Evolutionary conservation across 2,329 filamentous ascomycete species (phyloP).

Genomic region (Fusarium incarnatum): DNA sequence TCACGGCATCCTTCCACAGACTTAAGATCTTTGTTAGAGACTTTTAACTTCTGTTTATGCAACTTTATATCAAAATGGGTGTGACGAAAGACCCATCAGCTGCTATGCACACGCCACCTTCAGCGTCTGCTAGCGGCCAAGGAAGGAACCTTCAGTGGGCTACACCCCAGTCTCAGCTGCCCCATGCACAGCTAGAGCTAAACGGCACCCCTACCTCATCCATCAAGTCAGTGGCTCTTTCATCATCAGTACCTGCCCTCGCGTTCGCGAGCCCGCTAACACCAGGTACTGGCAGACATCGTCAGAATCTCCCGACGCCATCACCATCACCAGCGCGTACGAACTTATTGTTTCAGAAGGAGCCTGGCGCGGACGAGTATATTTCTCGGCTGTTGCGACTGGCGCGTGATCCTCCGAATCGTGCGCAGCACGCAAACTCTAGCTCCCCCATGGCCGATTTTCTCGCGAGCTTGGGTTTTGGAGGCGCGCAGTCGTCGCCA

Average conservation of each 20-base stretch:
- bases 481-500: slow-evolving; percentile 37
- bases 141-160: neutral
- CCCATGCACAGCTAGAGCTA: neutral
- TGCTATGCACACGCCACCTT: slow-evolving; percentile 24
- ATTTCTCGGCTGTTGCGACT: slow-evolving; percentile 32
- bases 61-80: neutral
- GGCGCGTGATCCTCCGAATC: slow-evolving; percentile 11
- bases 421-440: slow-evolving; percentile 1
- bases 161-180: slow-evolving; percentile 10
- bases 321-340: slow-evolving; percentile 12
- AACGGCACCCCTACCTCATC: slow-evolving; percentile 18
- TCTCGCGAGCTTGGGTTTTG: slow-evolving; percentile 53
- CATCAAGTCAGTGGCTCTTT: slow-evolving; percentile 13
- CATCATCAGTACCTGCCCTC: neutral
- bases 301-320: neutral
- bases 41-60: neutral
- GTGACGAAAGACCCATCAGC: neutral
- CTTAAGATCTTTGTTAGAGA: neutral
- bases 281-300: neutral
- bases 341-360: slow-evolving; percentile 28
- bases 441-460: slow-evolving; percentile 53
- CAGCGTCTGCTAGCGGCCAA: neutral
- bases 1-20: neutral
- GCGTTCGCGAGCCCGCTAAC: slow-evolving; percentile 31
- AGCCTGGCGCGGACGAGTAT: slow-evolving; percentile 30